phyloP scores from a whole-genome alignment of 768 basidiomycete species.

The Suillus occidentalis region DNA sequence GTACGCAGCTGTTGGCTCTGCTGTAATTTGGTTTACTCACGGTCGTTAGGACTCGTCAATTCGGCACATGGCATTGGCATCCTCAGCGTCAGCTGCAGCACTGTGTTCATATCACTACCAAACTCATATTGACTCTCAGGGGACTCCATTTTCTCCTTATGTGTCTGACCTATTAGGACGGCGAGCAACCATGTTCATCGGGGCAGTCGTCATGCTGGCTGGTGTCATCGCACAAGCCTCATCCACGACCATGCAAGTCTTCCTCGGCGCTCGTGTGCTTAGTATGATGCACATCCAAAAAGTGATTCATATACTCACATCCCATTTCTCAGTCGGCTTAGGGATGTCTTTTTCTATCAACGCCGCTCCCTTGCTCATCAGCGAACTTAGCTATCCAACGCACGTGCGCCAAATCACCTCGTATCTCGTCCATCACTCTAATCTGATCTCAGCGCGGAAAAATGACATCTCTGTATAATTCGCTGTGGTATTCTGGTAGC shows the following conservation, averaged over 20 bases:
- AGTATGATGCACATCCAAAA: constrained; percentile 1
- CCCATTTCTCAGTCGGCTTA: constrained; percentile 49
- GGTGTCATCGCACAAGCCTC: constrained; percentile 59
- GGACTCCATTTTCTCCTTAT: constrained; percentile 61
- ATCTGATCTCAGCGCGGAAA: constrained; percentile 43
- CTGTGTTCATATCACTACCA: not conserved
- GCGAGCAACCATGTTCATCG: constrained; percentile 56
- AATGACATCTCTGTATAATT: constrained; percentile 66
- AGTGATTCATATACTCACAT: not conserved
- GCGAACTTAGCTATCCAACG: constrained; percentile 70
- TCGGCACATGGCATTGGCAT: constrained; percentile 64
- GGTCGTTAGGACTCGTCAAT: constrained; percentile 53
- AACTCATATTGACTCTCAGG: constrained; percentile 32
- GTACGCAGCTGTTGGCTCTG: constrained; percentile 26
- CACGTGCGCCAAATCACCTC: constrained; percentile 42
- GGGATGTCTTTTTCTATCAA: constrained; percentile 64
- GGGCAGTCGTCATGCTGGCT: constrained; percentile 62
- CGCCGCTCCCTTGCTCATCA: constrained; percentile 61
- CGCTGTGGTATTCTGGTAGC: constrained; percentile 74
- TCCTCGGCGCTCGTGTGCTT: constrained; percentile 57
- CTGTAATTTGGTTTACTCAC: not conserved
- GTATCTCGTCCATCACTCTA: not conserved
- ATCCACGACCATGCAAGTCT: constrained; percentile 46
- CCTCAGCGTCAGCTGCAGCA: constrained; percentile 37
- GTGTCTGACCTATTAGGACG: constrained; percentile 62